Evolutionary conservation across 345 rosid species (phyloP).

Genomic region (Salix dunnii): DNA sequence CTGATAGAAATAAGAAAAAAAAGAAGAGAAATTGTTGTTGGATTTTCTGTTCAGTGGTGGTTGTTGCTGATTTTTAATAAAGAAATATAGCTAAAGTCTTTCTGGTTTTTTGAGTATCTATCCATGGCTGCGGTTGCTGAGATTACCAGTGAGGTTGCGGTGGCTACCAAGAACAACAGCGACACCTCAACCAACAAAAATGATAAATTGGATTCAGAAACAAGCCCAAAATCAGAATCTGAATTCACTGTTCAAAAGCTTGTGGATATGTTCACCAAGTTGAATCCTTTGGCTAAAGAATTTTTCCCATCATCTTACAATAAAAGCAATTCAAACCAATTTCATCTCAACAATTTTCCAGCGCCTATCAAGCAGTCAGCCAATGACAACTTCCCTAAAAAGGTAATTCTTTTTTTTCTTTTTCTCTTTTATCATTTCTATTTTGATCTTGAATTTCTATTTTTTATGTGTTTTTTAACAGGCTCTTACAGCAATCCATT

Average conservation of each 20-base stretch:
- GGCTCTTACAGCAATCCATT: neutral
- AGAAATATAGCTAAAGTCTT: neutral
- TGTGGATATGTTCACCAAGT: slow-evolving; percentile 76
- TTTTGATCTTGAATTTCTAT: slow-evolving; percentile 9
- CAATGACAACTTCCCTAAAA: slow-evolving; percentile 29
- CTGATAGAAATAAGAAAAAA: neutral
- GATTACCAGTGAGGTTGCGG: slow-evolving; percentile 40
- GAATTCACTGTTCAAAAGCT: slow-evolving; percentile 64
- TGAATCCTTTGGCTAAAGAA: slow-evolving; percentile 84
- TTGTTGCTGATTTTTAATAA: neutral
- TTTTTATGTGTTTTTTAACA: neutral
- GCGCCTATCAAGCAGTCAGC: slow-evolving; percentile 23
- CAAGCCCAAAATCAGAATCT: slow-evolving; percentile 40
- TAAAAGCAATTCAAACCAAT: slow-evolving; percentile 8
- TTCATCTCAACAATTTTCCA: slow-evolving; percentile 27
- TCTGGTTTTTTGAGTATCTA: slow-evolving; percentile 9
- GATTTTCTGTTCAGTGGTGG: neutral
- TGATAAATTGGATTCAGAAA: slow-evolving; percentile 33
- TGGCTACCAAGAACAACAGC: slow-evolving; percentile 15
- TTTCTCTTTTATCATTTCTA: slow-evolving; percentile 2
- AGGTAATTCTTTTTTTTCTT: slow-evolving; percentile 25
- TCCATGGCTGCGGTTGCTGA: slow-evolving; percentile 75
- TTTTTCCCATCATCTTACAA: slow-evolving; percentile 62
- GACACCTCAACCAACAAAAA: neutral
- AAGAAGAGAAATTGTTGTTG: neutral